Base-by-base conservation (phyloP, 208 protist genomes). In the Leishmania lainsoni region DNA sequence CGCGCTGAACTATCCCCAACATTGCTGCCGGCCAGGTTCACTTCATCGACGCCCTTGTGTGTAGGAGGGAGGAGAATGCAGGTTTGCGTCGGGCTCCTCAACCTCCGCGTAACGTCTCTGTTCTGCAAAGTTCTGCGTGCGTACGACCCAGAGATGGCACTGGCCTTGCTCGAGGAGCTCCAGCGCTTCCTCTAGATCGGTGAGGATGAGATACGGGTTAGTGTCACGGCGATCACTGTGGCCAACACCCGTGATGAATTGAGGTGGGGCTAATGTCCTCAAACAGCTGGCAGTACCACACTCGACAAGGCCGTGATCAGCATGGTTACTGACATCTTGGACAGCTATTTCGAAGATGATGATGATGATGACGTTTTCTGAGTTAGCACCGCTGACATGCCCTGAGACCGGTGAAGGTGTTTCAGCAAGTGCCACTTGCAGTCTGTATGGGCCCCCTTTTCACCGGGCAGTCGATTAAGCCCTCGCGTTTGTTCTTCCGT, bases 1-100 rank as follows among this genome's bases (percentile, higher is more conserved):
- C 98, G 32, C 99, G 98, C 90, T 99, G 99, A 99, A 99, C 99
- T 9, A 93, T 99, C 74, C 99, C 98, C 26, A 99, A 99, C 95
- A 99, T 99, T 75, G 98, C 98, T n/a, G 98, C 99, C 10, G 99
- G 99, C 69, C 98, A 86, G 85, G 68, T 81, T 6, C 63, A 87
- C 17, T 99, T 99, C 88, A 98, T 99, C 71, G 93, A 99, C 71
- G 87, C 90, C 2, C 88, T 99, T 48, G 94, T 99, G 42, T 45
- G 42, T 45, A 45, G 42, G 42, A 45, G 42, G 42, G 42, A 4
- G 42, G 42, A 85, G 92, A 17, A 83, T 90, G 71, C 90, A 96
- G 75, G 87, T 99, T 59, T 98, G 99, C 79, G 83, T 92, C 32
- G 84, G 99, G 20, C 89, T 99, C 0, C 92, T 99, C 4, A 83